A percentile compares a stretch with the other conserved stretches of the same genome.
Conservation (phyloP, 768 basidiomycete genomes). For the Boletus rufocinnamomeus region DNA sequence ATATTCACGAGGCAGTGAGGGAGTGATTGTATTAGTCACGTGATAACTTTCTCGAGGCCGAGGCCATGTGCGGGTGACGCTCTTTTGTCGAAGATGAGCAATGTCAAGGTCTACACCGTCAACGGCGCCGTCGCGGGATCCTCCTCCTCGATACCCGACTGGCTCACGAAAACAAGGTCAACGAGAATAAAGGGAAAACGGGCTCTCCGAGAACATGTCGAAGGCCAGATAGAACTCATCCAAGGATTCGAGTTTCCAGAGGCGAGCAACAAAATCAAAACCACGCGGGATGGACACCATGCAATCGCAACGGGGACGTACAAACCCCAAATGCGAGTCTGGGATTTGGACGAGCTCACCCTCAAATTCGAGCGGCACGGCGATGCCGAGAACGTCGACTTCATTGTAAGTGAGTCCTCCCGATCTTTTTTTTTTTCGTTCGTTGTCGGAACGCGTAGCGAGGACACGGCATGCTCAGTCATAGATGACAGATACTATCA, state of each 20-base stretch:
- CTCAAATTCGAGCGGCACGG: conserved; percentile 96
- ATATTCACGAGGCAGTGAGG: neutral
- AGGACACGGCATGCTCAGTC: conserved; percentile 2
- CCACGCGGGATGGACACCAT: conserved; percentile 90
- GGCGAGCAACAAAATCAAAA: conserved; percentile 88
- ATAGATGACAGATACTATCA: conserved; percentile 70
- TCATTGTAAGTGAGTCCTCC: conserved; percentile 77
- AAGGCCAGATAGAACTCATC: conserved; percentile 86
- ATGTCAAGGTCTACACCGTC: conserved; percentile 91
- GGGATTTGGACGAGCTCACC: conserved; percentile 90
- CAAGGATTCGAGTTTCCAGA: conserved; percentile 98
- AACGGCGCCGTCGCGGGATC: conserved; percentile 89
- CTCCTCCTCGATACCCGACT: conserved; percentile 91
- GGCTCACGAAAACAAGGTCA: conserved; percentile 78
- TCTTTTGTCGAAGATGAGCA: conserved; percentile 26
- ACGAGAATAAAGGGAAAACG: conserved; percentile 58
- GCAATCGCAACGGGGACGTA: conserved; percentile 94
- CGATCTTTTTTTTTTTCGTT: neutral
- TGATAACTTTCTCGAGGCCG: neutral
- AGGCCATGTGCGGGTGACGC: neutral
- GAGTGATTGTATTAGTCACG: conserved; percentile 17
- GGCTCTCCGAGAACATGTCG: conserved; percentile 67
- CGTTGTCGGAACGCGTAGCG: neutral
- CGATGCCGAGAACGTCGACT: conserved; percentile 97
- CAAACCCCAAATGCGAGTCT: conserved; percentile 96